phyloP scores from a whole-genome alignment of 2,329 filamentous ascomycete species.

The Anthostomella pinea region DNA sequence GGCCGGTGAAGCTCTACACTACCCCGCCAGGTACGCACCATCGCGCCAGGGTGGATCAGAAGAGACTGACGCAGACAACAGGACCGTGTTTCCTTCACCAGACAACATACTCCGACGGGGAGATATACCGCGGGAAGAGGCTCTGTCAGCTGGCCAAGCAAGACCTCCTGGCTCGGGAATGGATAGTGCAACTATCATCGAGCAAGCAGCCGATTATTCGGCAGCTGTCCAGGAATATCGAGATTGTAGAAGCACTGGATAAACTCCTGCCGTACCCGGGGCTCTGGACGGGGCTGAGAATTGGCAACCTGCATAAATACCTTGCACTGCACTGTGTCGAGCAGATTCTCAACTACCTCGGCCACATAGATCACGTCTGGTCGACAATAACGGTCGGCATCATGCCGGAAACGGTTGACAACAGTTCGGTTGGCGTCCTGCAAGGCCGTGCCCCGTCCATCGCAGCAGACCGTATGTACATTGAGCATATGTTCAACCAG shows the following conservation, averaged over 20 bases:
- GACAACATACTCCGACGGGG: not conserved
- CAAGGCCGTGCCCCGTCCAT: not conserved
- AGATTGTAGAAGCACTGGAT: not conserved
- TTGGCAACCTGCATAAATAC: conserved; percentile 1
- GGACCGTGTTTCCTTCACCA: not conserved
- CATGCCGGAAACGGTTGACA: not conserved
- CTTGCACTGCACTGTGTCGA: not conserved
- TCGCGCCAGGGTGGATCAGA: not conserved
- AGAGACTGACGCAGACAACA: not conserved
- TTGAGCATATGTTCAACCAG: not conserved
- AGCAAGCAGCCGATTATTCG: not conserved
- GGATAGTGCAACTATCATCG: not conserved
- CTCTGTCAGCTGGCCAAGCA: not conserved
- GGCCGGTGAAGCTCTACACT: not conserved
- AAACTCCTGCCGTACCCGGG: not conserved
- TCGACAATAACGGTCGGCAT: not conserved
- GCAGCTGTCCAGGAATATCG: not conserved
- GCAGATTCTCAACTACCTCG: not conserved
- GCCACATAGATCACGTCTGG: not conserved
- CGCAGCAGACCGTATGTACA: not conserved
- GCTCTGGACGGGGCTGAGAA: not conserved
- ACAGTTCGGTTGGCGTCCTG: not conserved
- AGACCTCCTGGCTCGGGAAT: not conserved
- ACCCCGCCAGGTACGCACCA: not conserved
- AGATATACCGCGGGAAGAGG: conserved; percentile 1